Evolutionary conservation across 495 filamentous ascomycete species (phyloP).

Genomic region (Aspergillus wentii): DNA sequence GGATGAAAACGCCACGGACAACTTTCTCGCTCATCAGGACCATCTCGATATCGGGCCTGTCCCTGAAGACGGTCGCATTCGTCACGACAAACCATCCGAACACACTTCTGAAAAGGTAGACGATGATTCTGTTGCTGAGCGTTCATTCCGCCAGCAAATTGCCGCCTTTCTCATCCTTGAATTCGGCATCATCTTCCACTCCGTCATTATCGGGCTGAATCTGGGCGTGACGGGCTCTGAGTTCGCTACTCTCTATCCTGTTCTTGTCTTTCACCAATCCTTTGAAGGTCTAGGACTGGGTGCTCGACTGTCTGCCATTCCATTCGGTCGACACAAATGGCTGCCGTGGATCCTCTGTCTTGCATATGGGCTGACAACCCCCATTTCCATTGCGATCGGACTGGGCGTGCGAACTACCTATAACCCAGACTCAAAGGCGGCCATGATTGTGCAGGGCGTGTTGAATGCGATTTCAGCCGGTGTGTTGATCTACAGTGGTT

Average conservation of each 20-base stretch:
- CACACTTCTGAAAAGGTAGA: too few relatives aligned
- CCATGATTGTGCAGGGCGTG: slow-evolving; percentile 27
- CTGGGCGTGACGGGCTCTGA: slow-evolving; percentile 57
- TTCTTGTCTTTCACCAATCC: slow-evolving; percentile 51
- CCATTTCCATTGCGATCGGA: slow-evolving; percentile 29
- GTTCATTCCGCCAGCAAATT: slow-evolving; percentile 25
- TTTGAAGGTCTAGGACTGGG: slow-evolving; percentile 24
- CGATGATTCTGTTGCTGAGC: too few relatives aligned
- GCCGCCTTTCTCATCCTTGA: slow-evolving; percentile 49
- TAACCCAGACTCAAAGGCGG: slow-evolving; percentile 20
- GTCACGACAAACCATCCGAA: neutral
- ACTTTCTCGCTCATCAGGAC: slow-evolving; percentile 7
- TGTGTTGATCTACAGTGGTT: slow-evolving; percentile 29
- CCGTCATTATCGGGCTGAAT: slow-evolving; percentile 67
- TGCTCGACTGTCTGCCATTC: slow-evolving; percentile 22
- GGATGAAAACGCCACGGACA: slow-evolving; percentile 17
- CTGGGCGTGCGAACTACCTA: slow-evolving; percentile 27
- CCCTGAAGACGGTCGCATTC: neutral
- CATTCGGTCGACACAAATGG: slow-evolving; percentile 40
- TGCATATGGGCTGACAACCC: slow-evolving; percentile 28
- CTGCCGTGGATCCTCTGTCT: slow-evolving; percentile 27
- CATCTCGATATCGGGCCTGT: neutral
- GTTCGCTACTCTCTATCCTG: slow-evolving; percentile 61
- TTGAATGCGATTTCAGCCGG: slow-evolving; percentile 29
- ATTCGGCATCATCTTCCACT: slow-evolving; percentile 68